Evolutionary conservation across 208 protist species (phyloP).

Genomic region (Crithidia thermophila): DNA sequence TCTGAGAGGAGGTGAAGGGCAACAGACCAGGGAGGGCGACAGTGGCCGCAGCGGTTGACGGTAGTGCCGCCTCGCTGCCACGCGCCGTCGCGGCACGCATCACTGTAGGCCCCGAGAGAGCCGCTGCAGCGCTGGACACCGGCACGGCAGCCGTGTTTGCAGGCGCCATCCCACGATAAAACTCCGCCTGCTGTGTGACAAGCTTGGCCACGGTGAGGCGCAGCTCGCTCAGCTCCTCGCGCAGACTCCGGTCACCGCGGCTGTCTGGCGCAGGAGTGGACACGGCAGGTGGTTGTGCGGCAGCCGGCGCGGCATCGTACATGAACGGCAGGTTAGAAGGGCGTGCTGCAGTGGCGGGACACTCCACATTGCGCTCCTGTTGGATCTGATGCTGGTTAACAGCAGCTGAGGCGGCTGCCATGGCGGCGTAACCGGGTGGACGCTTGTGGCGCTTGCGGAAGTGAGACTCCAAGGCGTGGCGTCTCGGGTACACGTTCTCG

Average conservation of each 20-base stretch:
- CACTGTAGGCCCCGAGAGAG: not conserved
- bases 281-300: not conserved
- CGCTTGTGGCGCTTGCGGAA: slow-evolving; percentile 67
- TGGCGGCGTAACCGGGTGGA: slow-evolving; percentile 32
- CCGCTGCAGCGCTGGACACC: slow-evolving; percentile 2
- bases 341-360: not conserved
- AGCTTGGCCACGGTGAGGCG: slow-evolving; percentile 45
- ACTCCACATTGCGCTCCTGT: not conserved
- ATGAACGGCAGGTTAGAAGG: slow-evolving; percentile 1
- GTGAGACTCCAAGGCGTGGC: slow-evolving; percentile 67
- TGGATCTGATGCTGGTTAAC: slow-evolving; percentile 4
- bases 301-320: not conserved
- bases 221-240: slow-evolving; percentile 42
- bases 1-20: not conserved
- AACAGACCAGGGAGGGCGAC: slow-evolving; percentile 14
- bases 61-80: not conserved
- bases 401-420: slow-evolving; percentile 37
- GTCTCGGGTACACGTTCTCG: slow-evolving; percentile 66
- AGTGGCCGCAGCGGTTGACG: not conserved
- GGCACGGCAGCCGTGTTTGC: slow-evolving; percentile 19
- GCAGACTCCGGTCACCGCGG: slow-evolving; percentile 18
- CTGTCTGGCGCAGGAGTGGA: not conserved
- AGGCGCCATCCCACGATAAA: slow-evolving; percentile 16
- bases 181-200: slow-evolving; percentile 31
- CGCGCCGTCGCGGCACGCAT: not conserved